Evolutionary conservation across 495 filamentous ascomycete genomes (phyloP), one percentile per base, ranked within the genome.

Genomic region (Aspergillus carlsbadensis): DNA sequence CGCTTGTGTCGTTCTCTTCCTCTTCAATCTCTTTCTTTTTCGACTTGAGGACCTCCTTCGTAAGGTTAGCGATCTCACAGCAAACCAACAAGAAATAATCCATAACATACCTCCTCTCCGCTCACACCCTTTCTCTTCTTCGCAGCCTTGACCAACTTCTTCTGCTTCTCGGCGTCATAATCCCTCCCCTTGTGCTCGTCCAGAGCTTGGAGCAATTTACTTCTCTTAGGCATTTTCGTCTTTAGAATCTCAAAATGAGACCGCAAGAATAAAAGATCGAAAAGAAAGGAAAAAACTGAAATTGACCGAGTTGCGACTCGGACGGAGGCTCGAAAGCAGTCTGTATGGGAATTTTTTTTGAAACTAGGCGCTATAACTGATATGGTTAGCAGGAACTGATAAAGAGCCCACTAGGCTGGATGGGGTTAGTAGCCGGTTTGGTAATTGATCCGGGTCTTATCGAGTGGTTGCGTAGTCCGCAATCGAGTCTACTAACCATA

Each of bases 161-260:
- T 83, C 69, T 85, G 82, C 59, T 84, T 82, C 68, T 90, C 78
- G 54, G 85, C 80, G 47, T 85, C 82, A 61, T 87, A 84, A 59
- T 92, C 83, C 14, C 82, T 75, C 42, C 87, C 84, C 66, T 86
- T 81, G 59, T 88, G 83, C 51, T 83, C 80, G 60, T 84, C 83
- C 7, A 90, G 78, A 33, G 87, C 86, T 60, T 81, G 73, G 55
- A 84, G 76, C 18, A 89, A 71, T 68, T 85, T 87, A 67, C 87
- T 84, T 67, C 82, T 82, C 60, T 81, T 85, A 35, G 73, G 78
- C 84, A 87, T 86, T 57, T 54, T 70, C 52, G 24, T 21, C 29
- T 18, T 13, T 13, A 2, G 26, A 18, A 34, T 48, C 26, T 29
- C 26, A 29, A 15, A 17, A 5, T 49, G 17, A 36, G 10, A 24